phyloP scores from a whole-genome alignment of 2,329 filamentous ascomycete species.

The Pyrenochaeta sp. region DNA sequence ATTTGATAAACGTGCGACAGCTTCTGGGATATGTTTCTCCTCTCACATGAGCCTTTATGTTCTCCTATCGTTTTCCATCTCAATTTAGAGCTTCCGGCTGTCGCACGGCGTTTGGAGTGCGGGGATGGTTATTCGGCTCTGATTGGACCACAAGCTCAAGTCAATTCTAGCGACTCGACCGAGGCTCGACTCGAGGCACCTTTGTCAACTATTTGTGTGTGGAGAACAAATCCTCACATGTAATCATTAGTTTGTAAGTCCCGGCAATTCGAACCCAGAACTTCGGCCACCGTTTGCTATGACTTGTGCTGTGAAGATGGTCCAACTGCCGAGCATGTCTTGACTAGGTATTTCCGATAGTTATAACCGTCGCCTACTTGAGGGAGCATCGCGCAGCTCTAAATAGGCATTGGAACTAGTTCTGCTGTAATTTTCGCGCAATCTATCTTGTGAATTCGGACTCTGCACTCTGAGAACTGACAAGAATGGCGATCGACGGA shows the following conservation, averaged over 20 bases:
- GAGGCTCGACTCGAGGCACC: conserved; percentile 12
- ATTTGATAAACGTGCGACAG: no score
- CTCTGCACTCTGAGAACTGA: background rate
- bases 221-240: background rate
- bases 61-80: background rate
- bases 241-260: background rate
- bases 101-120: conserved; percentile 5
- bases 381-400: background rate
- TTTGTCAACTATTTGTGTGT: conserved; percentile 1
- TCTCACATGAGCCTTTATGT: background rate
- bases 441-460: no score
- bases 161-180: conserved; percentile 32
- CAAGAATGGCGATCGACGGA: conserved; percentile 6
- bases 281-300: background rate
- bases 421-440: no score
- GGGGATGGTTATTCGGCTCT: conserved; percentile 15
- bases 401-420: no score
- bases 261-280: background rate
- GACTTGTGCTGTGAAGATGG: background rate
- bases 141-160: conserved; percentile 22
- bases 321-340: background rate
- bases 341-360: background rate
- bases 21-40: no score
- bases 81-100: background rate
- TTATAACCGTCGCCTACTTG: background rate